A percentile compares a stretch with the other conserved stretches of the same genome.
phyloP scores from a whole-genome alignment of 73 alveolate genomes.

The Symbiodinium pilosum region DNA sequence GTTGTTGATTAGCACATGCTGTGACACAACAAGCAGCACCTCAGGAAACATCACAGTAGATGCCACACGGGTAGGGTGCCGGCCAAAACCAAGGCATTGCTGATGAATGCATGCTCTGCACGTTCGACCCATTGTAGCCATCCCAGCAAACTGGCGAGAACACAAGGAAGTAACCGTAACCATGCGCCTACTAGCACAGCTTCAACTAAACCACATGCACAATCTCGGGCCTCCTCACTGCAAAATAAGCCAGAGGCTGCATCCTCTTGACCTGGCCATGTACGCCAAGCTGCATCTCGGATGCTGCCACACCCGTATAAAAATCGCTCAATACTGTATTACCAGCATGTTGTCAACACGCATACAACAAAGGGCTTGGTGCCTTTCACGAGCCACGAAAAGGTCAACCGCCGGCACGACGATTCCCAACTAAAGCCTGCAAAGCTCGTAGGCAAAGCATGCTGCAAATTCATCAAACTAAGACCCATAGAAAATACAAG shows the following conservation, averaged over 20 bases:
- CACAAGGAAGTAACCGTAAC: background rate
- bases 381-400: too few species aligned
- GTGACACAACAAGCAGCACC: background rate
- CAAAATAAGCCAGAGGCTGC: constrained; percentile 93
- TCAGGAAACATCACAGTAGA: background rate
- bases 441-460: too few species aligned
- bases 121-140: constrained; percentile 93
- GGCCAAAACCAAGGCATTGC: constrained; percentile 79
- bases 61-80: background rate
- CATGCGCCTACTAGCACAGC: background rate
- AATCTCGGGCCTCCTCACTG: constrained; percentile 39
- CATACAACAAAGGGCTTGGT: too few species aligned
- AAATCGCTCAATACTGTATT: too few species aligned
- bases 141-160: constrained; percentile 66
- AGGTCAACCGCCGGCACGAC: too few species aligned
- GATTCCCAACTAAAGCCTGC: too few species aligned
- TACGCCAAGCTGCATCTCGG: too few species aligned
- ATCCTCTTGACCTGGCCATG: background rate
- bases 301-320: too few species aligned
- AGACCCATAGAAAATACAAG: too few species aligned
- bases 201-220: background rate
- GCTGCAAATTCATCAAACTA: too few species aligned
- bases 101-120: constrained; percentile 88
- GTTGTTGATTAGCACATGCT: too few species aligned
- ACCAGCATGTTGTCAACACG: too few species aligned